phyloP scores from a whole-genome alignment of 106 monocot genomes.

The Dactylorhiza incarnata region DNA sequence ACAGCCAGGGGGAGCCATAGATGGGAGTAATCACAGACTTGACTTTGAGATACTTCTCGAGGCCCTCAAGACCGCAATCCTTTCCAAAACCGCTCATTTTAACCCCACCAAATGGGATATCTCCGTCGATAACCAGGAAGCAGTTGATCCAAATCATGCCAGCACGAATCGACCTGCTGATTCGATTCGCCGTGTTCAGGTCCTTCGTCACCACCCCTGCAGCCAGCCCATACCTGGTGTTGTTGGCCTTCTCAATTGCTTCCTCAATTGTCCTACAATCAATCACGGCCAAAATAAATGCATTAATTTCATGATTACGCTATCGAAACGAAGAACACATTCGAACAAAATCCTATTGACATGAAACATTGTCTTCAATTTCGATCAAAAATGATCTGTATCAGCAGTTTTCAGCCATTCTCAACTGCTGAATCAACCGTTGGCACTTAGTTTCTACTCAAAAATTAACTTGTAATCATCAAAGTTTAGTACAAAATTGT shows the following conservation, averaged over 20 bases:
- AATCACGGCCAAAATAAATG: background rate
- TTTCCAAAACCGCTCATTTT: conserved; percentile 8
- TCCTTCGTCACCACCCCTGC: conserved; percentile 72
- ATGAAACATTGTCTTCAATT: too few relatives aligned
- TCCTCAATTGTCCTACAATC: conserved; percentile 61
- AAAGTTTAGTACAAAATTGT: background rate
- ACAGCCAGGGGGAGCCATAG: conserved; percentile 3
- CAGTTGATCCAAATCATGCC: conserved; percentile 4
- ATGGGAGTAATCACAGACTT: conserved; percentile 9
- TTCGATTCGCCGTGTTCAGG: conserved; percentile 37
- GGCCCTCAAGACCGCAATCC: background rate
- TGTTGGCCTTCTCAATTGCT: conserved; percentile 63
- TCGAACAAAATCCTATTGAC: too few relatives aligned
- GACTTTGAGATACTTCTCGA: conserved; percentile 5
- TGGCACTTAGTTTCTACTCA: too few relatives aligned
- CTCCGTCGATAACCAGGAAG: background rate
- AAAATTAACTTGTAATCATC: background rate
- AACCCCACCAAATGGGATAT: background rate
- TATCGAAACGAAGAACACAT: too few relatives aligned
- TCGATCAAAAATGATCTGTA: too few relatives aligned
- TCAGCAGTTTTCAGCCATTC: too few relatives aligned
- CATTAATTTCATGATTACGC: background rate
- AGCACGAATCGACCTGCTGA: conserved; percentile 1
- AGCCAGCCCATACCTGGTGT: conserved; percentile 50
- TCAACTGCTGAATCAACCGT: too few relatives aligned